Evolutionary conservation across 2,329 filamentous ascomycete species (phyloP), one percentile per base, ranked within the genome.

Genomic region (Aspergillus aculeatus): DNA sequence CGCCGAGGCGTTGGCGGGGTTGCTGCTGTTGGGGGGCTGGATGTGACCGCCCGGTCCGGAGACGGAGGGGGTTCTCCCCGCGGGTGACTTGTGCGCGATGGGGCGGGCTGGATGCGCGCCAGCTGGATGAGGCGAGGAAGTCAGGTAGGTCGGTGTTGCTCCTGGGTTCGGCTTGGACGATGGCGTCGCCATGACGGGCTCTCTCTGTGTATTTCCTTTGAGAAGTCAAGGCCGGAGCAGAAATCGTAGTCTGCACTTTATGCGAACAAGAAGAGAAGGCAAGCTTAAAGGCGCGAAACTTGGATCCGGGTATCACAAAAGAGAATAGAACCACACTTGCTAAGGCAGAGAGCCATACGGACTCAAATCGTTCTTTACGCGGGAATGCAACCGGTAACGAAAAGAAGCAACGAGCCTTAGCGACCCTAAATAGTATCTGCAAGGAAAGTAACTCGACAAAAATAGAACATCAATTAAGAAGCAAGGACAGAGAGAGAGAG

Each of bases 21-120:
- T 35, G 32, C 14, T 35, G 32, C 16, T 44, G 38, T 3, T 16
- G 12, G 38, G 74, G 47, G 67, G 66, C 24, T 75, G 73, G 23
- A 75, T 71, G n/a, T 61, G 62, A 58, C 75, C 73, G 2, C 66
- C 71, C 12, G 73, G 68, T 5, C 73, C 72, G 31, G 75, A 76
- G 12, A 70, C 75, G 23, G 78, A 77, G 2, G 78, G 78, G 0
- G 78, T 80, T 60, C 73, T 76, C 59, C 73, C 75, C 5, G 78
- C 78, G 3, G 78, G 78, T 6, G 78, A 81, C 64, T 79, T 81
- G 58, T 79, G 75, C 16, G 78, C 73, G 21, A 79, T 68, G 26
- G 75, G 72, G 24, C 71, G 71, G 47, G 73, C 68, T 68, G 78
- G 75, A 57, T 76, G 71, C 26, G 71, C 73, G 51, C 73, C 75